Base-by-base conservation (phyloP, 371 early-diverging fungal genomes). In the Thermomucor indicae-seudaticae region DNA sequence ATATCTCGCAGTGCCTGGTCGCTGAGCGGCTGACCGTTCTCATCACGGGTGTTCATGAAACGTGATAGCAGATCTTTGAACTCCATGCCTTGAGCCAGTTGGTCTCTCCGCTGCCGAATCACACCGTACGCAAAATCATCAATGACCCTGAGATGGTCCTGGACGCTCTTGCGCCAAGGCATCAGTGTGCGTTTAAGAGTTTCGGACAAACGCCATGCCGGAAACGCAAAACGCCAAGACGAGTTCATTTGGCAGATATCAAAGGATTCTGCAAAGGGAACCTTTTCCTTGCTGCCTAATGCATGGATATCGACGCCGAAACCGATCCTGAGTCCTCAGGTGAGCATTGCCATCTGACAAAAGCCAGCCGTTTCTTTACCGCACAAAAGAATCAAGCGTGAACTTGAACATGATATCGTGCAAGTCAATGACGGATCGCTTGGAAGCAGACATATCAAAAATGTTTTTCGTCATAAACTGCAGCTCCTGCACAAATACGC, bases 1-100 rank as follows among this genome's bases (percentile, higher is more conserved):
- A 81, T 72, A 58, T 90, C 89, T 3, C 78, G 64, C 28, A 89
- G 64, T 39, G 75, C 71, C 12, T 75, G 59, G 47, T 82, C 79
- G 23, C 52, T 66, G 10, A 81, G 51, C 0, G 56, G 55, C 3
- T 71, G 67, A 6, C 82, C 83, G 39, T 81, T 69, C 2, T 76
- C 75, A 35, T 83, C 73, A 20, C 59, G 57, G 31, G 72, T 69
- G 47, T 66, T 58, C 80, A 85, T 81, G 49, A 88, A 84, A 10
- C 83, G 61, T 14, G 75, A 67, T 47, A 87, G 55, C 12, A 88
- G 51, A 62, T 87, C 88, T 31, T 58, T 63, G 24, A 72, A 71
- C 34, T 62, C 63, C 24, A 69, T 60, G n/a, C 74, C 72, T 10
- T 62, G 56, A 1, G 62, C 65, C 16, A 74, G 22, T 40, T 81